Evolutionary conservation across 176 grass and related monocot genomes (phyloP).

Genomic region (Typha latifolia): DNA sequence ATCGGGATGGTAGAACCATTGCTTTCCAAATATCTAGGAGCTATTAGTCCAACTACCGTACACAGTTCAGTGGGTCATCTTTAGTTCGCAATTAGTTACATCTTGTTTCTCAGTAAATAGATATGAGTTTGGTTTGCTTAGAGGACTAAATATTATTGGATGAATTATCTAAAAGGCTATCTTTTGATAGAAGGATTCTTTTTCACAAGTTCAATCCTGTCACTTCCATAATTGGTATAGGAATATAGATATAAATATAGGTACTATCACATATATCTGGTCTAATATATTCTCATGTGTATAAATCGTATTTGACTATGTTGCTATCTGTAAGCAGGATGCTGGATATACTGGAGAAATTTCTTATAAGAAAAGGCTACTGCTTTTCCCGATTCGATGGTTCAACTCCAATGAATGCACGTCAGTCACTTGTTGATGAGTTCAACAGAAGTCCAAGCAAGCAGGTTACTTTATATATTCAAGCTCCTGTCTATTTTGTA

Average conservation of each 20-base stretch:
- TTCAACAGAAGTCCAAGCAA: conserved; percentile 97
- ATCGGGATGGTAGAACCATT: no score
- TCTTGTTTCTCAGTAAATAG: no score
- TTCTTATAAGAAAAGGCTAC: conserved; percentile 95
- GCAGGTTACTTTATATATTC: conserved; percentile 39
- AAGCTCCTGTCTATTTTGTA: conserved; percentile 17
- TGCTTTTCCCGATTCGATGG: conserved; percentile 97
- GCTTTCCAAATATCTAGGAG: no score
- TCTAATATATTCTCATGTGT: neutral
- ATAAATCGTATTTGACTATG: neutral
- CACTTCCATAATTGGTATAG: neutral
- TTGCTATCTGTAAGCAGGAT: conserved; percentile 53
- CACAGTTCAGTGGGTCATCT: no score
- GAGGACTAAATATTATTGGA: no score
- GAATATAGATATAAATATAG: neutral
- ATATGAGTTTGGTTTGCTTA: no score
- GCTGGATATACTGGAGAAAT: conserved; percentile 98
- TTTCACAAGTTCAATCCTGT: neutral
- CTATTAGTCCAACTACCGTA: no score
- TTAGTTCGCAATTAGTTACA: no score
- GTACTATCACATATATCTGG: neutral
- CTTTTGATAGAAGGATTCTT: no score
- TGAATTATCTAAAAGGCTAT: no score
- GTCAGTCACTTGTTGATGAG: conserved; percentile 78
- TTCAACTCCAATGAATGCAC: conserved; percentile 86